These are phyloP conservation scores for Aspergillus latus DNA, from an alignment of 2,329 filamentous ascomycete species.

Conservation along the genomic window DNA sequence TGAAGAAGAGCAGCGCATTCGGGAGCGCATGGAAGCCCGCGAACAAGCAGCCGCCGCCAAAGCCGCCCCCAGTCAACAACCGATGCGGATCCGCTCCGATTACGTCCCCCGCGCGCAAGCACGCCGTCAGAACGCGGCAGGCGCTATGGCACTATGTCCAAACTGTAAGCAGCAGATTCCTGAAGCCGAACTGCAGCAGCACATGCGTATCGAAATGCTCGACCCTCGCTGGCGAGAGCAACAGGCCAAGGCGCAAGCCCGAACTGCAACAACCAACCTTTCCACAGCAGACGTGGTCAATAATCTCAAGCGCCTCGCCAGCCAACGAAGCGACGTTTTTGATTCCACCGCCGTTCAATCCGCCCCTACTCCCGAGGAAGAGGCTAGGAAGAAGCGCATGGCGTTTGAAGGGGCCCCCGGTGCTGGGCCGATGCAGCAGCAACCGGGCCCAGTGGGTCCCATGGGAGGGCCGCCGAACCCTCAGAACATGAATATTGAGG, in stretches of 20 bases:
- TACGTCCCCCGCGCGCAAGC: constrained; percentile 84
- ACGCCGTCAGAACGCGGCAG: constrained; percentile 65
- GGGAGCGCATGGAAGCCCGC: constrained; percentile 55
- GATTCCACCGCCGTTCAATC: constrained; percentile 56
- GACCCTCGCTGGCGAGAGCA: constrained; percentile 97
- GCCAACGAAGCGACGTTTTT: constrained; percentile 83
- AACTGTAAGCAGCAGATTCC: constrained; percentile 92
- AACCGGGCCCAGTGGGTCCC: constrained; percentile 28
- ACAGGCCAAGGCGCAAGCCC: constrained; percentile 80
- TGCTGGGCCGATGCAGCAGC: constrained; percentile 8
- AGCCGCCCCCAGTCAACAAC: constrained; percentile 54
- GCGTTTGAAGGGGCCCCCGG: constrained; percentile 44
- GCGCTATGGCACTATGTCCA: constrained; percentile 70
- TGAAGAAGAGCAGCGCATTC: constrained; percentile 63
- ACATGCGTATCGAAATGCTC: constrained; percentile 91
- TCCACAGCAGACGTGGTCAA: constrained; percentile 85
- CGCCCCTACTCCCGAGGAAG: constrained; percentile 69
- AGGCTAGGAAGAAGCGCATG: constrained; percentile 72
- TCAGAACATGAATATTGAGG: constrained; percentile 69
- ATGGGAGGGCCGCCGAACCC: constrained; percentile 32
- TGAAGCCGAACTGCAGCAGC: constrained; percentile 81
- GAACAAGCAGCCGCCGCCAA: constrained; percentile 72
- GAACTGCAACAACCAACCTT: constrained; percentile 81
- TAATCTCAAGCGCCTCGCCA: constrained; percentile 92
- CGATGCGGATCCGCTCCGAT: constrained; percentile 90